Conservation (phyloP, 495 filamentous ascomycete species). For the Saxophila tyrrhenica region DNA sequence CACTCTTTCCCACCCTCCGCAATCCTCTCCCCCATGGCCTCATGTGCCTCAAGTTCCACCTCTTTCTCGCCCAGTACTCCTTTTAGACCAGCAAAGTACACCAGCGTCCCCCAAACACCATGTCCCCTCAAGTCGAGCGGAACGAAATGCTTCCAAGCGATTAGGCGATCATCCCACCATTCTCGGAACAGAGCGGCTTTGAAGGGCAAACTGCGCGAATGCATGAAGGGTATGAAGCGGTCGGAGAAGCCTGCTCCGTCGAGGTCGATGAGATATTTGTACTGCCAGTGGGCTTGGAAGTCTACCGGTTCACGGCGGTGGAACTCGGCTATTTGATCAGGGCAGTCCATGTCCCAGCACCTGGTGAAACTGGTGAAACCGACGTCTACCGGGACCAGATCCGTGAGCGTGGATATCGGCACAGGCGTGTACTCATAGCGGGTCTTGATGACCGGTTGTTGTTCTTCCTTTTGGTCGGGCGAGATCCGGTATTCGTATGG, state of each 20-base stretch:
- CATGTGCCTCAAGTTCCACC: conserved; percentile 27
- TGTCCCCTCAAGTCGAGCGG: conserved; percentile 53
- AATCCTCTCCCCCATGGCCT: conserved; percentile 48
- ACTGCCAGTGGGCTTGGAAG: conserved; percentile 51
- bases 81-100: conserved; percentile 28
- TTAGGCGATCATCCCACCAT: conserved; percentile 62
- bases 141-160: conserved; percentile 68
- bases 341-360: conserved; percentile 43
- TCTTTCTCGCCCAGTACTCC: conserved; percentile 1
- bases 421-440: conserved; percentile 12
- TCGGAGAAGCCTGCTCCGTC: conserved; percentile 58
- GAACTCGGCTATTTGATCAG: conserved; percentile 37
- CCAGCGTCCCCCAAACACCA: conserved; percentile 25
- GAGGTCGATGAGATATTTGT: conserved; percentile 56
- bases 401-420: conserved; percentile 10
- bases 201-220: conserved; percentile 52
- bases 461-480: neutral
- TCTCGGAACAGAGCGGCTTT: conserved; percentile 55
- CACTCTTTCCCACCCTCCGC: conserved; percentile 55
- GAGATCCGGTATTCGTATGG: conserved; percentile 9
- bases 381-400: conserved; percentile 16
- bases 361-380: conserved; percentile 36
- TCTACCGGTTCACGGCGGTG: conserved; percentile 30
- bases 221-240: conserved; percentile 51
- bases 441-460: conserved; percentile 4